Evolutionary conservation across 306 rosid species (phyloP).

Genomic region (Cicer arietinum): DNA sequence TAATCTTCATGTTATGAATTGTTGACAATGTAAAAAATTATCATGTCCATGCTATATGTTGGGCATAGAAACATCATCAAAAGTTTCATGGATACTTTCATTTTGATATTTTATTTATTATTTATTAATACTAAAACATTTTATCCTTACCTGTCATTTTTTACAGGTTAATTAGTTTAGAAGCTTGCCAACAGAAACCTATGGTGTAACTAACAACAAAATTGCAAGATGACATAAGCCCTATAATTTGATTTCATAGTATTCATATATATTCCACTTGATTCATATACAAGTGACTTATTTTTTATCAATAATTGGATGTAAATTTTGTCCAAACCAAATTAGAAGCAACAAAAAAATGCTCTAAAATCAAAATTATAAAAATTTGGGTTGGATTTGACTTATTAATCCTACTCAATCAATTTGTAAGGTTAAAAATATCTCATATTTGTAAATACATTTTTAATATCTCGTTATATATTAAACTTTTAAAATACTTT

Average conservation of each 20-base stretch:
- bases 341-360: not conserved
- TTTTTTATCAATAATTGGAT: conserved; percentile 14
- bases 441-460: too few relatives aligned
- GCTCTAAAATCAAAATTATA: not conserved
- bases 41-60: not conserved
- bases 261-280: conserved; percentile 34
- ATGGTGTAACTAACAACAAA: conserved; percentile 32
- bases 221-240: conserved; percentile 40
- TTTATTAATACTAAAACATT: conserved; percentile 7
- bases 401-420: too few relatives aligned
- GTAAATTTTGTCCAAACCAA: conserved; percentile 32
- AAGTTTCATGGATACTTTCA: not conserved
- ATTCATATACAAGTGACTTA: not conserved
- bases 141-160: conserved; percentile 32
- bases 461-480: too few relatives aligned
- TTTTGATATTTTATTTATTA: not conserved
- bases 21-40: too few relatives aligned
- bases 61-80: not conserved
- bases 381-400: too few relatives aligned
- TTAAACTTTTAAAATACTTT: too few relatives aligned
- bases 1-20: too few relatives aligned
- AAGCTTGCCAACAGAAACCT: conserved; percentile 18
- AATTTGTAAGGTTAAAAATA: too few relatives aligned
- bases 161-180: conserved; percentile 46
- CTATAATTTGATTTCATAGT: conserved; percentile 36